phyloP scores from a whole-genome alignment of 169 alveolate species.

The Babesia caballi region DNA sequence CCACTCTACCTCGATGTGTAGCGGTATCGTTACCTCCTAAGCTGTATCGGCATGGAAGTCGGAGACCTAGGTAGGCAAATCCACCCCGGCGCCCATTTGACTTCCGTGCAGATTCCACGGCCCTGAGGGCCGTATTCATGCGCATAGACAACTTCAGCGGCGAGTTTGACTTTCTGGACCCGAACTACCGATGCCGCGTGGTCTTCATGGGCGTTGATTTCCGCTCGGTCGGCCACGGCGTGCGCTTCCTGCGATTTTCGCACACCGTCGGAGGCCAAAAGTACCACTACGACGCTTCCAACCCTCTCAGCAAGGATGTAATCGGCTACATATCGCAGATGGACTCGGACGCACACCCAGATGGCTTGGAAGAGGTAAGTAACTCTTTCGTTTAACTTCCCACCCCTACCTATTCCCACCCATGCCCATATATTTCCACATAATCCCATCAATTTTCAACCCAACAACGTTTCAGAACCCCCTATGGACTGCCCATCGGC shows the following conservation, averaged over 20 bases:
- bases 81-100: neutral
- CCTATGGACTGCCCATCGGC: conserved; percentile 45
- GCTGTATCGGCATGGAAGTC: neutral
- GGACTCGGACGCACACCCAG: neutral
- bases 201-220: conserved; percentile 11
- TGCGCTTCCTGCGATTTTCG: conserved; percentile 22
- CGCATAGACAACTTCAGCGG: conserved; percentile 38
- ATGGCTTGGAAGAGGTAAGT: conserved; percentile 12
- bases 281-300: neutral
- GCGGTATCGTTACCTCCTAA: neutral
- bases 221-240: conserved; percentile 6
- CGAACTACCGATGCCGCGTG: conserved; percentile 4
- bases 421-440: neutral
- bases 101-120: conserved; percentile 5
- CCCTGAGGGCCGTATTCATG: conserved; percentile 31
- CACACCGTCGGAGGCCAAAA: neutral
- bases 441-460: neutral
- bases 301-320: neutral
- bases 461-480: conserved; percentile 53
- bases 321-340: neutral
- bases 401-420: neutral
- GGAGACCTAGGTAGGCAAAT: neutral
- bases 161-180: conserved; percentile 32
- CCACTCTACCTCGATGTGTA: too few relatives aligned
- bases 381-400: neutral